Conservation (phyloP, 257 asterid species). For the Nicotiana obtusifolia region DNA sequence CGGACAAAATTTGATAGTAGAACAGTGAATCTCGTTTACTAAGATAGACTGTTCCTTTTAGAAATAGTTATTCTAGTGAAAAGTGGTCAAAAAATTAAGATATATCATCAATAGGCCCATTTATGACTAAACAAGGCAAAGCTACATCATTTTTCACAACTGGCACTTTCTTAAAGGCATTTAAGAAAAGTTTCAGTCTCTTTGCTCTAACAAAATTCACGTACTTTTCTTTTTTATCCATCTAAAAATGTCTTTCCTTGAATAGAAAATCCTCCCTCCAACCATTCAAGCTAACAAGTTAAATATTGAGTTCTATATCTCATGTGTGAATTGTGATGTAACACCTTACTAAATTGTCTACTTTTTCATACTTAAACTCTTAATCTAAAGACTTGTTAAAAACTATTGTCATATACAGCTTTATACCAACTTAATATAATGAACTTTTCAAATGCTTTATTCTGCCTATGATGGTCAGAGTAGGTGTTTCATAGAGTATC, state of each 20-base stretch:
- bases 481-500: not conserved
- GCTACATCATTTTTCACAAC: not conserved
- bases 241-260: not conserved
- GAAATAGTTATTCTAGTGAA: not conserved
- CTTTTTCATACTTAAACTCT: not conserved
- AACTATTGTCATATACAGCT: not conserved
- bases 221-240: not conserved
- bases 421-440: not conserved
- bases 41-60: not conserved
- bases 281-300: not conserved
- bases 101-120: not conserved
- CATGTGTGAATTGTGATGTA: not conserved
- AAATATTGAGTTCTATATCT: not conserved
- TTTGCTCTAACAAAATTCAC: not conserved
- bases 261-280: not conserved
- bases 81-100: not conserved
- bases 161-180: not conserved
- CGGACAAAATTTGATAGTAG: not conserved
- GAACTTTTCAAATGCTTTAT: not conserved
- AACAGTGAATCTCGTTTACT: not conserved
- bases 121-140: not conserved
- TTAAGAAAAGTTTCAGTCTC: too few relatives aligned
- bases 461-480: not conserved
- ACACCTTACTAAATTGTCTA: not conserved
- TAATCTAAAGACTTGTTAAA: not conserved